A percentile compares a stretch with the other conserved stretches of the same genome.
phyloP scores from a whole-genome alignment of 2,329 filamentous ascomycete species.

The Calonectria pseudoturangicola region DNA sequence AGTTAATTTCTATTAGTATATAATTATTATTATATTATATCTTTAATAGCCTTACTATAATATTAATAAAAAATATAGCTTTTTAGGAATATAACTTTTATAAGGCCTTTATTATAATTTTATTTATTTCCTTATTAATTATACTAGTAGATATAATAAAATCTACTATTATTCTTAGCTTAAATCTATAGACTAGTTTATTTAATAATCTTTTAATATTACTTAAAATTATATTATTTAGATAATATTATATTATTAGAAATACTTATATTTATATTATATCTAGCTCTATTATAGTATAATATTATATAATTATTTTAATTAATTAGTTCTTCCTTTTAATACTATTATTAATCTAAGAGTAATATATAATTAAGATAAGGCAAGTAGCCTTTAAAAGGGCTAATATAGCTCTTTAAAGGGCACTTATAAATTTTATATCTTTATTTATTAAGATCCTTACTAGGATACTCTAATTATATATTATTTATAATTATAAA shows the following conservation, averaged over 20 bases:
- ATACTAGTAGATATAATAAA: not conserved
- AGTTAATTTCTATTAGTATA: not conserved
- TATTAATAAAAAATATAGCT: not conserved
- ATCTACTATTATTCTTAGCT: not conserved
- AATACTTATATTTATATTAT: not conserved
- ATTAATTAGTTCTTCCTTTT: not conserved
- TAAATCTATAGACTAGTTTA: conserved; percentile 1
- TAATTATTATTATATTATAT: not conserved
- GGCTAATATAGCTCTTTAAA: too few species aligned
- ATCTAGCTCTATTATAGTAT: not conserved
- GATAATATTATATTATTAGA: not conserved
- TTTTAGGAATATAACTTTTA: too few species aligned
- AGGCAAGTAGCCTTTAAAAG: too few species aligned
- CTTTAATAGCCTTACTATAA: not conserved
- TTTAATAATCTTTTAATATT: not conserved
- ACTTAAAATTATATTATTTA: not conserved
- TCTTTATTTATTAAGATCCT: not conserved
- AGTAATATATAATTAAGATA: too few species aligned
- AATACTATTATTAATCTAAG: not conserved
- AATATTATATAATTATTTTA: not conserved
- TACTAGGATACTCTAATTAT: not conserved
- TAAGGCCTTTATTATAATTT: not conserved
- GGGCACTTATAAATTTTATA: not conserved
- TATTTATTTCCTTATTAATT: not conserved
- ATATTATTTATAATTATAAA: not conserved